These are phyloP conservation scores for Pleurotus giganteus DNA, from an alignment of 768 basidiomycete genomes.

Conservation along the genomic window DNA sequence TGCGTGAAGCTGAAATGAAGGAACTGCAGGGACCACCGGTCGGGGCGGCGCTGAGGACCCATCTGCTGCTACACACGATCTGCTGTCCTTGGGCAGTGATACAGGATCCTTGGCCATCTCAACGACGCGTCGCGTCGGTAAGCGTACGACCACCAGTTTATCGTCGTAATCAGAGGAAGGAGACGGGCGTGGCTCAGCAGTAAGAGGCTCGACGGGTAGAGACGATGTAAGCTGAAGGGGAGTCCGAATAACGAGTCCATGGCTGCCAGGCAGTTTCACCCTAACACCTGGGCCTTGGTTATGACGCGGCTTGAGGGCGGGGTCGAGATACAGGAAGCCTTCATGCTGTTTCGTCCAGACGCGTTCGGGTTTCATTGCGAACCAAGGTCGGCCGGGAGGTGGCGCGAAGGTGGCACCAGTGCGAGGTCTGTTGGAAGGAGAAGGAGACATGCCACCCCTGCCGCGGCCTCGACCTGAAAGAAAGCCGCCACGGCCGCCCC, in stretches of 20 bases:
- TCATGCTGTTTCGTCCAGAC: constrained; percentile 86
- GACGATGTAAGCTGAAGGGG: constrained; percentile 19
- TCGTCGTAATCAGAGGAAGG: constrained; percentile 40
- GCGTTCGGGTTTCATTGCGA: constrained; percentile 71
- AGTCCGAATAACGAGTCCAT: constrained; percentile 41
- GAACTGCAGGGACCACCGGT: background rate
- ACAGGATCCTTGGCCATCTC: constrained; percentile 26
- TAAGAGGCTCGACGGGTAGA: constrained; percentile 12
- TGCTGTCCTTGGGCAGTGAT: background rate
- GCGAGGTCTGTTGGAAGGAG: constrained; percentile 26
- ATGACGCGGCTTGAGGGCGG: constrained; percentile 53
- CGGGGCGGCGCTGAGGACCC: background rate
- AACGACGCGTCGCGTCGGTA: constrained; percentile 39
- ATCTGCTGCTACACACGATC: background rate
- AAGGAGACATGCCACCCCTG: constrained; percentile 39
- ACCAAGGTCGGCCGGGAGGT: constrained; percentile 56
- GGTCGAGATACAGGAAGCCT: constrained; percentile 66
- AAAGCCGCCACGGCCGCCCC: constrained; percentile 47
- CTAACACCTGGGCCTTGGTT: constrained; percentile 55
- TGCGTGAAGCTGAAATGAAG: background rate
- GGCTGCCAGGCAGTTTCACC: constrained; percentile 59
- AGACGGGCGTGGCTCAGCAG: constrained; percentile 17
- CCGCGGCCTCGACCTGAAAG: constrained; percentile 44
- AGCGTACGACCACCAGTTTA: constrained; percentile 48
- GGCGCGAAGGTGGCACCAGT: constrained; percentile 25